Evolutionary conservation across 179 eudicot species (phyloP).

Genomic region (Actinidia polygama): DNA sequence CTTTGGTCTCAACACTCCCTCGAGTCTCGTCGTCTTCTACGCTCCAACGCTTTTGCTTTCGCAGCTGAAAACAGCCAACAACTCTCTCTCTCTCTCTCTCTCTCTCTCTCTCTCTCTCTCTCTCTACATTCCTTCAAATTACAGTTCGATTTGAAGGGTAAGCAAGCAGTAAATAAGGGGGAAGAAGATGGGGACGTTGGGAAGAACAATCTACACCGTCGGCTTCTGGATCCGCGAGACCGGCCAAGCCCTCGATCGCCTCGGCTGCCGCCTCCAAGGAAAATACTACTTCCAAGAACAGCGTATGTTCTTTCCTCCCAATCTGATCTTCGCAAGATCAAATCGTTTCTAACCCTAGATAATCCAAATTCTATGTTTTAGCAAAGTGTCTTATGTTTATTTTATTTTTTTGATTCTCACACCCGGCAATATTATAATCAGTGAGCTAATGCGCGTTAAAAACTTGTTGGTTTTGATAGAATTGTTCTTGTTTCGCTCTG

Average conservation of each 20-base stretch:
- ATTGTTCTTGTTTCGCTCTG: not conserved
- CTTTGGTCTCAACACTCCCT: not conserved
- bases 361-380: not conserved
- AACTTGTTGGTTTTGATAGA: not conserved
- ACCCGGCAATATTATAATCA: not conserved
- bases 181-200: conserved; percentile 68
- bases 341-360: not conserved
- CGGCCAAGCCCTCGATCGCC: conserved; percentile 98
- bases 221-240: conserved; percentile 97
- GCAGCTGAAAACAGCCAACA: not conserved
- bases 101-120: not conserved
- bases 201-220: conserved; percentile 79
- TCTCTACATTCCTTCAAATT: not conserved
- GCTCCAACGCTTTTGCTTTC: not conserved
- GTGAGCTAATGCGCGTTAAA: not conserved
- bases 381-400: too few species aligned
- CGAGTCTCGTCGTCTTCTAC: not conserved
- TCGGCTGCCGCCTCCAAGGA: conserved; percentile 93
- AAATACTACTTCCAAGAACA: conserved; percentile 77
- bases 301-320: conserved; percentile 15
- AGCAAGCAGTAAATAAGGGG: not conserved
- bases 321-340: not conserved
- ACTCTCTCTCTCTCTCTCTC: not conserved
- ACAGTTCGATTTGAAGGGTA: not conserved
- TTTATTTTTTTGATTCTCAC: not conserved